A percentile compares a stretch with the other conserved stretches of the same genome.
Evolutionary conservation across 2,329 filamentous ascomycete genomes (phyloP).

Genomic region (Neofusicoccum kwambonambiense): DNA sequence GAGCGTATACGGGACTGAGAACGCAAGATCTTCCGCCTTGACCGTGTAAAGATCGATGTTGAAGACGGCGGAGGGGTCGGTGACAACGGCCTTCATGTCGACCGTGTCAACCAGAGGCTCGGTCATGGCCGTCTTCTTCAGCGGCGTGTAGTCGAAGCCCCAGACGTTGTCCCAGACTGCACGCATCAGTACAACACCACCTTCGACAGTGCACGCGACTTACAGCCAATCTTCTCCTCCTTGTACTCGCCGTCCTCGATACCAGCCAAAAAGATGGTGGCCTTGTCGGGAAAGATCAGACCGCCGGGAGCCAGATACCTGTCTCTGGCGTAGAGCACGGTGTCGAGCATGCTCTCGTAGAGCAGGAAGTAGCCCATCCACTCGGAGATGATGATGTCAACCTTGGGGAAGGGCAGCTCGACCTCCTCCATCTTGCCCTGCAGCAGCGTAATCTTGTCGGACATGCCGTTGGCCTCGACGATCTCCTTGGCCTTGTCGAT

Average conservation of each 20-base stretch:
- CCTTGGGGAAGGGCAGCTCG: slow-evolving; percentile 84
- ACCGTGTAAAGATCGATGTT: slow-evolving; percentile 93
- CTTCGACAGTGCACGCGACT: slow-evolving; percentile 39
- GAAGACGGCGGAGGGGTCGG: slow-evolving; percentile 80
- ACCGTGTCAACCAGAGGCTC: slow-evolving; percentile 98
- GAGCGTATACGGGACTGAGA: slow-evolving; percentile 75
- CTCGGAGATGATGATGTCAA: slow-evolving; percentile 99
- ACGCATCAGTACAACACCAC: slow-evolving; percentile 21
- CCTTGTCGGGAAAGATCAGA: slow-evolving; percentile 98
- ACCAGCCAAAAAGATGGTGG: slow-evolving; percentile 92
- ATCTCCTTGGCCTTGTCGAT: slow-evolving; percentile 98
- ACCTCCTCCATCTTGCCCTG: slow-evolving; percentile 99
- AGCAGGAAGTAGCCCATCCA: slow-evolving; percentile 99
- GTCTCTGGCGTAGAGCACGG: slow-evolving; percentile 93
- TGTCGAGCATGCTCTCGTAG: slow-evolving; percentile 99
- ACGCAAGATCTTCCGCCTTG: slow-evolving; percentile 77
- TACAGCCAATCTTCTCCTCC: slow-evolving; percentile 99
- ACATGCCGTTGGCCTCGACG: slow-evolving; percentile 85
- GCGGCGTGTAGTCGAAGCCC: slow-evolving; percentile 92
- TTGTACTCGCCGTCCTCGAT: slow-evolving; percentile 99
- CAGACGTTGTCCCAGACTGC: slow-evolving; percentile 99
- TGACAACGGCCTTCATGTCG: slow-evolving; percentile 94
- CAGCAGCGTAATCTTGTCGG: slow-evolving; percentile 93
- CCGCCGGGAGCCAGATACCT: slow-evolving; percentile 80
- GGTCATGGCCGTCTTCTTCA: slow-evolving; percentile 89